Conservation (phyloP, 2,329 filamentous ascomycete genomes). For the Fusarium acutatum region DNA sequence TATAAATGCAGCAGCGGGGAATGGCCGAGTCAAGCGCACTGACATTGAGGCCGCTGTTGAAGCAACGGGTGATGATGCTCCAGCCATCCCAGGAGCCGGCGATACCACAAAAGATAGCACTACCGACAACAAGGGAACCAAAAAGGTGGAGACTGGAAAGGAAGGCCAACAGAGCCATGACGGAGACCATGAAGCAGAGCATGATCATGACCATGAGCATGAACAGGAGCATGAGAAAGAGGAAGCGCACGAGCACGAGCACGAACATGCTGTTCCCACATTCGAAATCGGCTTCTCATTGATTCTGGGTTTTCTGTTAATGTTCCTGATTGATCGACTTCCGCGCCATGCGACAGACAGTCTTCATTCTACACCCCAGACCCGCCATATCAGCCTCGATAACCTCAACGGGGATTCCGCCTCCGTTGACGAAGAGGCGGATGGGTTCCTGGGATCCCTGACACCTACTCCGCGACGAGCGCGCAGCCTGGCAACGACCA, state of each 20-base stretch:
- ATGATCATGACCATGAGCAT: constrained; percentile 36
- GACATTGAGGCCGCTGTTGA: constrained; percentile 25
- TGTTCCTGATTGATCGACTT: constrained; percentile 93
- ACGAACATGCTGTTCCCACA: constrained; percentile 59
- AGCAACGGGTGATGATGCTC: constrained; percentile 19
- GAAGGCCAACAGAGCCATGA: constrained; percentile 46
- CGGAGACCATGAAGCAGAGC: constrained; percentile 40
- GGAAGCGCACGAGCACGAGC: constrained; percentile 51
- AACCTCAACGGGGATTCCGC: constrained; percentile 69
- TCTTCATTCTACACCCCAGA: constrained; percentile 70
- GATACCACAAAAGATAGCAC: constrained; percentile 10
- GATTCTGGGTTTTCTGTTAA: constrained; percentile 88
- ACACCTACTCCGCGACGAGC: constrained; percentile 66
- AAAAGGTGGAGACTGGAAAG: constrained; percentile 16
- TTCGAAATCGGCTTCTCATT: constrained; percentile 88
- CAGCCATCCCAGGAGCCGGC: constrained; percentile 16
- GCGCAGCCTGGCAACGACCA: constrained; percentile 81
- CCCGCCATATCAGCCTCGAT: constrained; percentile 88
- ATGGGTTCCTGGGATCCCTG: constrained; percentile 67
- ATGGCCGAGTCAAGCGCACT: constrained; percentile 11
- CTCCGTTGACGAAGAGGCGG: constrained; percentile 63
- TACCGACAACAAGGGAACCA: constrained; percentile 8
- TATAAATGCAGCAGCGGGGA: constrained; percentile 3
- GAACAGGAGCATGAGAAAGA: constrained; percentile 45
- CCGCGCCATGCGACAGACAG: constrained; percentile 76